Conservation (phyloP, 495 filamentous ascomycete species). For the Copromyces sp. region DNA sequence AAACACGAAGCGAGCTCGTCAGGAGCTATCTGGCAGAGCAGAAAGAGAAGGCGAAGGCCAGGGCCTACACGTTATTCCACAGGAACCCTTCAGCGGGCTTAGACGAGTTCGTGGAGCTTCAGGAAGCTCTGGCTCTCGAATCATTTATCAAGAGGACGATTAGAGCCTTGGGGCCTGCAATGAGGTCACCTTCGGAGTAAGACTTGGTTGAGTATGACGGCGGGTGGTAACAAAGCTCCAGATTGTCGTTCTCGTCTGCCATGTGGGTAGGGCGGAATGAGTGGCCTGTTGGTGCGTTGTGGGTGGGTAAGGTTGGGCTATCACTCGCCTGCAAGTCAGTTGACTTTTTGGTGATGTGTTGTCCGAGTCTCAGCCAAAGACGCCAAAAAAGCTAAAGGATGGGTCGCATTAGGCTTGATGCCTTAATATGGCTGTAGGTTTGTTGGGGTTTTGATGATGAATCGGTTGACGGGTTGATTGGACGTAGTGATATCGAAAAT, state of each 20-base stretch:
- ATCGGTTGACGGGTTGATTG: neutral
- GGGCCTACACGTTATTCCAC: neutral
- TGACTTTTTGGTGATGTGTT: neutral
- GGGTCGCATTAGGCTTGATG: neutral
- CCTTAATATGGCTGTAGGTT: neutral
- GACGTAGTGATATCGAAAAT: neutral
- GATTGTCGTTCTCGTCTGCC: neutral
- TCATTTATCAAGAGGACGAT: neutral
- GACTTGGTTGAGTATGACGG: neutral
- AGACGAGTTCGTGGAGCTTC: neutral
- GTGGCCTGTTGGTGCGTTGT: neutral
- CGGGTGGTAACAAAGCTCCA: neutral
- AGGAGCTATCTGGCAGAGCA: neutral
- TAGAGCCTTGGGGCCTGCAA: neutral
- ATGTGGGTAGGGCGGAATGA: neutral
- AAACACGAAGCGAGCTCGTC: neutral
- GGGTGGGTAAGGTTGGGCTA: neutral
- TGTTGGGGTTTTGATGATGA: neutral
- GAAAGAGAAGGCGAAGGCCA: neutral
- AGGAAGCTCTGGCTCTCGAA: neutral
- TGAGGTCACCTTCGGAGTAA: neutral
- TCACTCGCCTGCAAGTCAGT: neutral
- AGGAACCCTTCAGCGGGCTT: neutral
- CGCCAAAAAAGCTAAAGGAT: neutral
- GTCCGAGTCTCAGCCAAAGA: neutral